Percentiles rank a stretch among this genome's conserved stretches.
Evolutionary conservation across 129 eudicot genomes (phyloP).

Genomic region (Heracleum sosnowskyi): DNA sequence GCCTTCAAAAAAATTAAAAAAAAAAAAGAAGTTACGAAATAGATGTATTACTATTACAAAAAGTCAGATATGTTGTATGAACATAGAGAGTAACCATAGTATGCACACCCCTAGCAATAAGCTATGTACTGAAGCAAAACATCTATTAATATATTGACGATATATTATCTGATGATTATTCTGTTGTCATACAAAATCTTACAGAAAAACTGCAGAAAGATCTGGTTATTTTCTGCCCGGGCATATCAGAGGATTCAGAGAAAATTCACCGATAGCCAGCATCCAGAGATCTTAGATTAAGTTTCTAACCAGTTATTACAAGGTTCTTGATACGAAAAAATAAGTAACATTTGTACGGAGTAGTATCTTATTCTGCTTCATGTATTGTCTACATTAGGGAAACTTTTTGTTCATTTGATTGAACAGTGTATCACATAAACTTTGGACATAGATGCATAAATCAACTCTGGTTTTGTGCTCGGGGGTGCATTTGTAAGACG

Average conservation of each 20-base stretch:
- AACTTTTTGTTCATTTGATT: background rate
- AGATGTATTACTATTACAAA: background rate
- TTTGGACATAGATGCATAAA: background rate
- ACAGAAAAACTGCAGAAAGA: background rate
- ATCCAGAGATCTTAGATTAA: background rate
- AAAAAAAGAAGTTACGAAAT: no score
- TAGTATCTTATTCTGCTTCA: background rate
- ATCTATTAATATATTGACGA: background rate
- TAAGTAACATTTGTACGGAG: background rate
- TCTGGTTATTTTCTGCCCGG: background rate
- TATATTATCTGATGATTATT: background rate
- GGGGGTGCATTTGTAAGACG: background rate
- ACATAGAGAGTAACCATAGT: background rate
- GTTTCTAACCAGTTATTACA: background rate
- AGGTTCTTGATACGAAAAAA: background rate
- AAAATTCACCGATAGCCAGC: background rate
- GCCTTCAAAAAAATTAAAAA: background rate
- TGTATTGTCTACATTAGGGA: background rate
- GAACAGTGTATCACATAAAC: background rate
- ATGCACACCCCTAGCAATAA: background rate
- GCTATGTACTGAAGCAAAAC: slow-evolving; percentile 1
- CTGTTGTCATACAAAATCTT: background rate
- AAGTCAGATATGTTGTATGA: background rate
- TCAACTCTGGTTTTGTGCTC: background rate
- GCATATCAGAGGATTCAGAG: background rate